Evolutionary conservation across 2,329 filamentous ascomycete genomes (phyloP).

Genomic region (Talaromyces sp.): DNA sequence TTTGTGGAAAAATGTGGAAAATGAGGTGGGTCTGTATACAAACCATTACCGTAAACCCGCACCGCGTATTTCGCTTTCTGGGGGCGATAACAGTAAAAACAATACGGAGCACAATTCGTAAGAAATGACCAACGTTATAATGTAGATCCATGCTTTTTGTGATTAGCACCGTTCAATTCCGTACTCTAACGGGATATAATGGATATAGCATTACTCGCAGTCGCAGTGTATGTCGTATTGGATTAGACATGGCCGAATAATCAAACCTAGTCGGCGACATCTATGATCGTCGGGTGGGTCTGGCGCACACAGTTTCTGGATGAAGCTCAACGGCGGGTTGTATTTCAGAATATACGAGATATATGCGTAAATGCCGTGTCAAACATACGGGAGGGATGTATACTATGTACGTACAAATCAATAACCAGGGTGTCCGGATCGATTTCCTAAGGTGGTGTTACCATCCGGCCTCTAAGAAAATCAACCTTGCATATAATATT

Average conservation of each 20-base stretch:
- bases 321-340: neutral
- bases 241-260: neutral
- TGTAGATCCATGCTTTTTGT: neutral
- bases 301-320: neutral
- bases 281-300: neutral
- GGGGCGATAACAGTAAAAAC: neutral
- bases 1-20: neutral
- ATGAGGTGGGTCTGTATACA: neutral
- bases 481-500: neutral
- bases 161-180: neutral
- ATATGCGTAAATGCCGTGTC: neutral
- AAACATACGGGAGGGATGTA: neutral
- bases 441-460: neutral
- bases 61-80: neutral
- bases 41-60: neutral
- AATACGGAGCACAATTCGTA: neutral
- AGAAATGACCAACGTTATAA: neutral
- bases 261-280: neutral
- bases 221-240: neutral
- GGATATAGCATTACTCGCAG: neutral
- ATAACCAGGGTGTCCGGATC: too few relatives aligned
- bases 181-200: neutral
- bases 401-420: neutral
- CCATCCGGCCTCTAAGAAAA: neutral
- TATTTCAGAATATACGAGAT: neutral